Base-by-base conservation (phyloP, 805 yeast genomes). In the Lipomyces yamadae region DNA sequence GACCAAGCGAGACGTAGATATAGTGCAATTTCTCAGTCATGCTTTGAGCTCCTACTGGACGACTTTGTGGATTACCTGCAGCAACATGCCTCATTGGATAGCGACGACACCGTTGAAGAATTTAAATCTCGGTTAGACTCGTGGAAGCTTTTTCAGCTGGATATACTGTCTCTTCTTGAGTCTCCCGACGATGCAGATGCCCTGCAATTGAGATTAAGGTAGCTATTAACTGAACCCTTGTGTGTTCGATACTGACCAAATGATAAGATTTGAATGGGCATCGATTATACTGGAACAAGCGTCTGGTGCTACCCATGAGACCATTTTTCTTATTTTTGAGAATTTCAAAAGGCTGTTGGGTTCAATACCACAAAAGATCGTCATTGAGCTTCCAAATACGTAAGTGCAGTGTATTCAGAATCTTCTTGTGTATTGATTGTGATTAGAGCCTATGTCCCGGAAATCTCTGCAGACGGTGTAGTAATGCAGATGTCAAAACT, bases 401-500 rank as follows among this genome's bases (percentile, higher is more conserved):
- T 48, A 53, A 34, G 53, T 56, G 34, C n/a, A 0, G 60, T 18
- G 30, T 54, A 13, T 32, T 4, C 37, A 18, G 15, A 15, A 10
- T 37, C n/a, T 4, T 32, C 35, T 35, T 24, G 56, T 24, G 4
- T 39, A 61, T 24, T 58, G 53, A 56, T 34, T 18, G 6, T 34
- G 39, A 39, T 10, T 52, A 52, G 55, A 70, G 79, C 81, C 0
- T 79, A 82, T 64, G 85, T 93, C 15, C 88, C 91, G 1, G 78
- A 81, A 0, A 76, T 93, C 2, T 86, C 83, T 54, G 61, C 76
- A 1, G 78, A 80, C 0, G 80, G 84, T 4, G 81, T 91, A 7
- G 81, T 81, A 45, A 80, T 85, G 3, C 93, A 91, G 72, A 78
- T 87, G 24, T 88, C 93, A 1, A 90, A 91, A 60, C 81, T 90